Evolutionary conservation across 2,329 filamentous ascomycete genomes (phyloP).

Genomic region (Didymella lethalis): DNA sequence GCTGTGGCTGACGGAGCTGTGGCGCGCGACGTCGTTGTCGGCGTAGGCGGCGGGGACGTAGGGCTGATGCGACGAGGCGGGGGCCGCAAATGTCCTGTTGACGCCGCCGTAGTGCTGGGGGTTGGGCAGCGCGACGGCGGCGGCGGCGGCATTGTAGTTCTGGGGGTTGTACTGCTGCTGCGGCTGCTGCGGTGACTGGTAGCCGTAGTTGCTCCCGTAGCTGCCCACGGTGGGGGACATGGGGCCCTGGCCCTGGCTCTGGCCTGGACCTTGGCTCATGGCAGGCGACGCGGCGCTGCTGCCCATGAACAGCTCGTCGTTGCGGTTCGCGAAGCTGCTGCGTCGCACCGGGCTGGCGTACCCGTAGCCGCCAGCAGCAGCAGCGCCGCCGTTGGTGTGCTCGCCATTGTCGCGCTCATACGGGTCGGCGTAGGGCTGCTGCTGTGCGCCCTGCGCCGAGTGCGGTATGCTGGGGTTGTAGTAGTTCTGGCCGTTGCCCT

Average conservation of each 20-base stretch:
- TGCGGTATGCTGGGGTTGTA: slow-evolving; percentile 55
- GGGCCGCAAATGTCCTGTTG: slow-evolving; percentile 46
- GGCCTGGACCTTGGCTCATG: slow-evolving; percentile 32
- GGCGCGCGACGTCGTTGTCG: slow-evolving; percentile 42
- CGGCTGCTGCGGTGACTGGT: slow-evolving; percentile 45
- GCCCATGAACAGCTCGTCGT: slow-evolving; percentile 71
- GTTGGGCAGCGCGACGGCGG: slow-evolving; percentile 58
- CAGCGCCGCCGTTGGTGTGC: slow-evolving; percentile 63
- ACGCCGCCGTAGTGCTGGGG: slow-evolving; percentile 67
- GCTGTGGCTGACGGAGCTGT: slow-evolving; percentile 45
- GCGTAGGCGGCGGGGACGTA: slow-evolving; percentile 58
- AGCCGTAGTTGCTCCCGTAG: slow-evolving; percentile 53
- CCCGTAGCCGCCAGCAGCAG: slow-evolving; percentile 37
- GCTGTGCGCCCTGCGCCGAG: slow-evolving; percentile 51
- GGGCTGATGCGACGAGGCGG: slow-evolving; percentile 44
- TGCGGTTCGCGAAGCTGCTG: slow-evolving; percentile 49
- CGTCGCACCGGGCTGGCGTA: slow-evolving; percentile 49
- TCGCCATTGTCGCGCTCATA: slow-evolving; percentile 75
- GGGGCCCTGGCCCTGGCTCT: slow-evolving; percentile 23
- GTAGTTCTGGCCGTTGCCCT: slow-evolving; percentile 61
- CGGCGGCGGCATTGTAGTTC: slow-evolving; percentile 60
- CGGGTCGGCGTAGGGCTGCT: slow-evolving; percentile 46
- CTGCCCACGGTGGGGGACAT: slow-evolving; percentile 38
- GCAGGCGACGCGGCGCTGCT: slow-evolving; percentile 43
- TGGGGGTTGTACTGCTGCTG: slow-evolving; percentile 67